Evolutionary conservation across 495 filamentous ascomycete species (phyloP), one percentile per base, ranked within the genome.

Genomic region (Pyronema omphalodes): DNA sequence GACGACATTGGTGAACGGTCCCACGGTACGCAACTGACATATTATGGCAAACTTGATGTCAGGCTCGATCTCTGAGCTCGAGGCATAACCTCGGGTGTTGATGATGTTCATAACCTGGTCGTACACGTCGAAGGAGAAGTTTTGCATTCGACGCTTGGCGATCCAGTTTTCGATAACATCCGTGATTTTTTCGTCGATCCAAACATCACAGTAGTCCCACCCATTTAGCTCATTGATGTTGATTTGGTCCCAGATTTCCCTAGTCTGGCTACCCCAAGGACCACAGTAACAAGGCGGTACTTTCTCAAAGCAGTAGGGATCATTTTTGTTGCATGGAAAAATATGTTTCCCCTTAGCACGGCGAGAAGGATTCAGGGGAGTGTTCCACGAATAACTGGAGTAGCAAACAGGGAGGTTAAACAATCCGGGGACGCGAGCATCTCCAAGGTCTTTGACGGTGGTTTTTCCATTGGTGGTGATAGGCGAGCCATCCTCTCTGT

Each of bases 201-300:
- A 56, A 5, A 54, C 51, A 17, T 56, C 55, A 36, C 60, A 63
- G 34, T 53, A 15, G 0, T 17, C 48, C 35, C 51, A 55, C 15
- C 34, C 49, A 34, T 60, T 57, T 6, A 7, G 9, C 29, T 14
- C 19, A 6, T 51, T 50, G 43, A 62, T 54, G 7, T 60, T 56
- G 23, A 62, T 62, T 2, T 52, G 50, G 11, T 52, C 51, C 60
- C 60, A 63, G n/a, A 62, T 36, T 7, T 47, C 8, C 33, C 9
- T 39, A 9, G 60, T 63, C 9, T 63, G 47, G 2, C 37, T 46
- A 9, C 60, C 60, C 34, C 59, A 56, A 14, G 50, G 44, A 5
- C 60, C 60, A 15, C 60, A 63, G 43, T 63, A 58, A 29, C 60
- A 63, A 12, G 60, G 60, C 12, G 59, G 46, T n/a, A 44, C 50